Percentiles rank a stretch among this genome's conserved stretches.
These are phyloP conservation scores for Begonia peltatifolia DNA, from an alignment of 306 rosid genomes.

Conservation along the genomic window DNA sequence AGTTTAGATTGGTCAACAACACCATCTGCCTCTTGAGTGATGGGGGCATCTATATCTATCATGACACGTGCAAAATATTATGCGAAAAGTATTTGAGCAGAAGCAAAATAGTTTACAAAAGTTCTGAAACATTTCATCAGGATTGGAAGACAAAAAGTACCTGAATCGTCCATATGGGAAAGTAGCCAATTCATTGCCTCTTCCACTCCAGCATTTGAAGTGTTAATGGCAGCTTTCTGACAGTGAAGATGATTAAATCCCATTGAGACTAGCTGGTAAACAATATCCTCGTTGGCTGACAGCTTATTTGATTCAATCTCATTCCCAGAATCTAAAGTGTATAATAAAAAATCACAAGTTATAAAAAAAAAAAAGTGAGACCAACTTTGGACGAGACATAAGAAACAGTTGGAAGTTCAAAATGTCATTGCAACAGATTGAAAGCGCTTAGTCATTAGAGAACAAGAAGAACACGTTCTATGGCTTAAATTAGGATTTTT, in stretches of 20 bases:
- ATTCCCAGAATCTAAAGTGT: slow-evolving; percentile 24
- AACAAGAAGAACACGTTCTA: too few species aligned
- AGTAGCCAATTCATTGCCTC: slow-evolving; percentile 98
- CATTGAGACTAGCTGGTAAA: slow-evolving; percentile 87
- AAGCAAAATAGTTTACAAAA: too few species aligned
- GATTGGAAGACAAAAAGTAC: slow-evolving; percentile 11
- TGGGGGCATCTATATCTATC: slow-evolving; percentile 63
- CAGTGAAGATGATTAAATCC: slow-evolving; percentile 72
- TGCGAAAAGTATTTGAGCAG: too few species aligned
- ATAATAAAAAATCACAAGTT: background rate
- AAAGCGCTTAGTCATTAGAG: too few species aligned
- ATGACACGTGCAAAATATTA: background rate
- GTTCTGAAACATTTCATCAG: too few species aligned
- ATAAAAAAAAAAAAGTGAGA: background rate
- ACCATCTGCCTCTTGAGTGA: slow-evolving; percentile 31
- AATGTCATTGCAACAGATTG: too few species aligned
- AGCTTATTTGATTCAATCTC: slow-evolving; percentile 37
- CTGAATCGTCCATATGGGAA: slow-evolving; percentile 89
- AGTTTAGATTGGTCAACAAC: slow-evolving; percentile 65
- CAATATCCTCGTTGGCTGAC: slow-evolving; percentile 52
- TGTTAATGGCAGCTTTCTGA: slow-evolving; percentile 85
- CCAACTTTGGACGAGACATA: background rate
- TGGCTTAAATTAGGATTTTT: too few species aligned
- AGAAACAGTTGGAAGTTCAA: too few species aligned
- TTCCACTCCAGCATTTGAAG: slow-evolving; percentile 78